These are phyloP conservation scores for Meira miltonrushii DNA, from an alignment of 1,284 basidiomycete species.

Conservation along the genomic window DNA sequence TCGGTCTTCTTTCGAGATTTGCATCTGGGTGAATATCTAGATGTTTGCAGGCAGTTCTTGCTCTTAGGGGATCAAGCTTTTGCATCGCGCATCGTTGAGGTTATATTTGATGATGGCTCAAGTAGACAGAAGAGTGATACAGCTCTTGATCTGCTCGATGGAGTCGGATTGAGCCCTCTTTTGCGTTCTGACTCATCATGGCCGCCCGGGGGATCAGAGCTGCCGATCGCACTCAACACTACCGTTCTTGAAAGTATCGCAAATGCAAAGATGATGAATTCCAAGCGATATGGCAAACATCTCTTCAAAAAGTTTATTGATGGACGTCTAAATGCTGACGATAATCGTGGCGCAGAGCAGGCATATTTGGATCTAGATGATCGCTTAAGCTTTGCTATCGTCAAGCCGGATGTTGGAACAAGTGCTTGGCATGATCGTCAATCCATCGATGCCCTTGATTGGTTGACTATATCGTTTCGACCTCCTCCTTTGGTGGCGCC, in stretches of 20 bases:
- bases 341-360: background rate
- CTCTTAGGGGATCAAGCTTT: slow-evolving; percentile 31
- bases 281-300: no score
- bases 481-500: slow-evolving; percentile 38
- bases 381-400: slow-evolving; percentile 31
- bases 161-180: background rate
- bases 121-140: slow-evolving; percentile 1
- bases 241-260: slow-evolving; percentile 35
- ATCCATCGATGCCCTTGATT: slow-evolving; percentile 34
- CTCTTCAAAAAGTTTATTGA: no score
- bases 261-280: slow-evolving; percentile 18
- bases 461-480: slow-evolving; percentile 36
- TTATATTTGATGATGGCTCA: slow-evolving; percentile 22
- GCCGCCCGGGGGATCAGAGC: slow-evolving; percentile 27
- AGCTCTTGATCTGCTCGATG: background rate
- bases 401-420: slow-evolving; percentile 19
- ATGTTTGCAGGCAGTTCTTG: slow-evolving; percentile 35
- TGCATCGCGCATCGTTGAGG: slow-evolving; percentile 19
- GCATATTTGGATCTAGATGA: slow-evolving; percentile 38
- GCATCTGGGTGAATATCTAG: slow-evolving; percentile 31
- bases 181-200: slow-evolving; percentile 12
- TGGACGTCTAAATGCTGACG: slow-evolving; percentile 1
- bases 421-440: slow-evolving; percentile 23
- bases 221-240: slow-evolving; percentile 29
- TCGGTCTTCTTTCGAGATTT: slow-evolving; percentile 39